These are phyloP conservation scores for Fusarium sp. DNA, from an alignment of 2,329 filamentous ascomycete species.

Conservation along the genomic window DNA sequence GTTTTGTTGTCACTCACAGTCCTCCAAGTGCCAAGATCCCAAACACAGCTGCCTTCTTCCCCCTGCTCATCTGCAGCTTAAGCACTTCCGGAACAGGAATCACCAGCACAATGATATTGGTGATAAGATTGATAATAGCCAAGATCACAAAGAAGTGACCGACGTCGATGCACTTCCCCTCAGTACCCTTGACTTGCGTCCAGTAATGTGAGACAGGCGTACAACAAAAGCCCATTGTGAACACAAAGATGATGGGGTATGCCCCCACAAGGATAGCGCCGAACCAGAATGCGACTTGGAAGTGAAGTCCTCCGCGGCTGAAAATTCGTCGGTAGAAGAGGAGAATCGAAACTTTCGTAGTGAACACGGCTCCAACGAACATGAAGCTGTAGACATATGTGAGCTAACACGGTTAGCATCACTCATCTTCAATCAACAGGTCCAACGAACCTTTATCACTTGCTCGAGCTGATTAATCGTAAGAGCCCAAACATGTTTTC, in stretches of 20 bases:
- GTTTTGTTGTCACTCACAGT: neutral
- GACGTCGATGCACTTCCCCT: constrained; percentile 16
- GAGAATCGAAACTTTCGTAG: constrained; percentile 18
- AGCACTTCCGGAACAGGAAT: constrained; percentile 14
- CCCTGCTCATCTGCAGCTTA: constrained; percentile 15
- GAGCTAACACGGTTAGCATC: neutral
- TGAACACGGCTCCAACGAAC: constrained; percentile 19
- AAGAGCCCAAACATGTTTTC: constrained; percentile 25
- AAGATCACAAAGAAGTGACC: constrained; percentile 10
- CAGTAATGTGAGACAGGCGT: constrained; percentile 5
- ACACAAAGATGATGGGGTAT: constrained; percentile 13
- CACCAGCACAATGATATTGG: constrained; percentile 4
- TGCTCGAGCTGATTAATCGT: neutral
- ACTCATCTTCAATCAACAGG: rapidly evolving
- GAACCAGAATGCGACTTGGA: constrained; percentile 21
- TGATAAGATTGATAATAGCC: constrained; percentile 8
- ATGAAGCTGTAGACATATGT: constrained; percentile 15
- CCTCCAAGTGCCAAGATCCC: constrained; percentile 18
- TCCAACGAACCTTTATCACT: constrained; percentile 5
- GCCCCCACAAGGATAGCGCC: neutral
- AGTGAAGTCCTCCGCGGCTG: neutral
- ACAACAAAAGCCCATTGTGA: constrained; percentile 14
- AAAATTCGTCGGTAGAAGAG: constrained; percentile 27
- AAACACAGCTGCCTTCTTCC: constrained; percentile 20
- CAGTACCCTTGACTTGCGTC: constrained; percentile 9